phyloP scores from a whole-genome alignment of 768 basidiomycete genomes.

The Boletus speciosus region DNA sequence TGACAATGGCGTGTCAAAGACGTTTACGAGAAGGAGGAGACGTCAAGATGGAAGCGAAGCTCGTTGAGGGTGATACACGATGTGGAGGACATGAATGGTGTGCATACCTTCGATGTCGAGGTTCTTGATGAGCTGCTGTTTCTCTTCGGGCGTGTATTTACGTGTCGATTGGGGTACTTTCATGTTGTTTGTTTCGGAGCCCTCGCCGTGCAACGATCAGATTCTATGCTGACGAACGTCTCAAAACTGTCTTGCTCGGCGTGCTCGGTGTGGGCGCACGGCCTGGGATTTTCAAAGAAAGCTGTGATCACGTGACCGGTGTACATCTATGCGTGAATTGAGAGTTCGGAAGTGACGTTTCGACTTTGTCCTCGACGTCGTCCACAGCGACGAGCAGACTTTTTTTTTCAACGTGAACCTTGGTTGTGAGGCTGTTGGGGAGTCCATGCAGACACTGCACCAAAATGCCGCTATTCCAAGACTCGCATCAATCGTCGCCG shows the following conservation, averaged over 20 bases:
- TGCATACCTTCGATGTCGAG: conserved; percentile 73
- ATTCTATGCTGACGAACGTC: not conserved
- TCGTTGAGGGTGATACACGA: not conserved
- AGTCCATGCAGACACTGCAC: conserved; percentile 7
- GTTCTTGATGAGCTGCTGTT: conserved; percentile 69
- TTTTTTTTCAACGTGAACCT: not conserved
- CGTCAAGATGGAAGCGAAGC: too few relatives aligned
- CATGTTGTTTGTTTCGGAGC: conserved; percentile 10
- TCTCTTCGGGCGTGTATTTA: conserved; percentile 63
- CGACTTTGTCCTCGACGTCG: not conserved
- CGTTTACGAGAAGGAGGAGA: too few relatives aligned
- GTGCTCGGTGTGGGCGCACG: not conserved
- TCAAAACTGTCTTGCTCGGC: not conserved
- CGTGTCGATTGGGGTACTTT: conserved; percentile 19
- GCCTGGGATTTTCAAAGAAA: not conserved
- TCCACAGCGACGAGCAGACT: not conserved
- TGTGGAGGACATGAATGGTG: not conserved
- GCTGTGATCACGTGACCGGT: conserved; percentile 7
- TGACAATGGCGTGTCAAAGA: not conserved
- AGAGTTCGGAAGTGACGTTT: not conserved
- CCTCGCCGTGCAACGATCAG: not conserved
- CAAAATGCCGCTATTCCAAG: conserved; percentile 3
- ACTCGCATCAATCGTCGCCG: conserved; percentile 13
- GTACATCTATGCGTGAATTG: too few relatives aligned
- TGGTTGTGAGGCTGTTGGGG: not conserved